Evolutionary conservation across 164 flowering plant species (phyloP).

Genomic region (Magnolia kwangsiensis): DNA sequence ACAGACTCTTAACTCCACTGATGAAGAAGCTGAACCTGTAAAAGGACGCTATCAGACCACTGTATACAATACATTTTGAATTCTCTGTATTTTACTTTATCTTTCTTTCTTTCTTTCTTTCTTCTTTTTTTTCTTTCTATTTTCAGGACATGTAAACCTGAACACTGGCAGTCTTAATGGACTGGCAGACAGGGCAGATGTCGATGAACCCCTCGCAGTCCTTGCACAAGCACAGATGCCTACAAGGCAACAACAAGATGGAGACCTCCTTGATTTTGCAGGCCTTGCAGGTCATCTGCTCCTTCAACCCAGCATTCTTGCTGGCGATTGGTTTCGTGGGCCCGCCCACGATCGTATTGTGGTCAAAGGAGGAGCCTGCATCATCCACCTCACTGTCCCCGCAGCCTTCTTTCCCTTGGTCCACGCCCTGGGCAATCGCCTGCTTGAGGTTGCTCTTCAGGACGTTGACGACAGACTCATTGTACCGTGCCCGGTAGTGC

Average conservation of each 20-base stretch:
- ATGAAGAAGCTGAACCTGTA: neutral
- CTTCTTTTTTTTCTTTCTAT: no score
- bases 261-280: constrained; percentile 70
- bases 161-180: constrained; percentile 53
- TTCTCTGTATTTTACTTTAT: neutral
- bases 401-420: constrained; percentile 69
- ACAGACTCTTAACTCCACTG: neutral
- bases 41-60: neutral
- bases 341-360: constrained; percentile 28
- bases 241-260: constrained; percentile 75
- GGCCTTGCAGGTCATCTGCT: constrained; percentile 47
- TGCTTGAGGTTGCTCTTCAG: constrained; percentile 68
- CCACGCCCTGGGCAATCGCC: constrained; percentile 62
- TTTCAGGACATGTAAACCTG: constrained; percentile 61
- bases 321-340: constrained; percentile 16
- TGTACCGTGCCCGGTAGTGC: constrained; percentile 71
- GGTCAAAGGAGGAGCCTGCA: constrained; percentile 61
- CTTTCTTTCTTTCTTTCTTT: no score
- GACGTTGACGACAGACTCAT: constrained; percentile 59
- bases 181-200: constrained; percentile 73
- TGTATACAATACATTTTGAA: neutral
- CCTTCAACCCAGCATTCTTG: constrained; percentile 17
- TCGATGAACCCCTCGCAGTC: constrained; percentile 59
- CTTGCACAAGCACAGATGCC: constrained; percentile 80
- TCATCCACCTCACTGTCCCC: constrained; percentile 83